Conservation (phyloP, 129 eudicot genomes). For the Ambrosia trifida region DNA sequence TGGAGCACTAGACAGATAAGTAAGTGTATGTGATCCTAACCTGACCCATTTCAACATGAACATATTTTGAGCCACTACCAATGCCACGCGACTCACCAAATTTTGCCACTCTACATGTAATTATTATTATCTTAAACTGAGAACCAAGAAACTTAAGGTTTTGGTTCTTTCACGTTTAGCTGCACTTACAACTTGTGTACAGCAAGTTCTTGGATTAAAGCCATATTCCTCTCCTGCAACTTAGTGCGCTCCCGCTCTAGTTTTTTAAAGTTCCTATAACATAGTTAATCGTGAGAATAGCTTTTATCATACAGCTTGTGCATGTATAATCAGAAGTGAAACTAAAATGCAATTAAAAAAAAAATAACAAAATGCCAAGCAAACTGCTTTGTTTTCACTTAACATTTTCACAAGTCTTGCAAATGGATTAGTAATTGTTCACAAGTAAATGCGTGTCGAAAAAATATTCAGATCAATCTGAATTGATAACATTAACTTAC, state of each 20-base stretch:
- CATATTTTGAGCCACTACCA: too few species aligned
- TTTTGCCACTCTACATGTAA: too few species aligned
- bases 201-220: constrained; percentile 85
- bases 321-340: too few species aligned
- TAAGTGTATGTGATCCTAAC: not conserved
- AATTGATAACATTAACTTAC: constrained; percentile 20
- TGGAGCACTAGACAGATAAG: not conserved
- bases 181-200: constrained; percentile 62
- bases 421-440: too few species aligned
- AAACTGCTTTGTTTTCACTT: too few species aligned
- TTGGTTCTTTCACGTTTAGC: not conserved
- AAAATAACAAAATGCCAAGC: too few species aligned
- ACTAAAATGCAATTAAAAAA: too few species aligned
- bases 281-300: constrained; percentile 14
- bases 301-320: too few species aligned
- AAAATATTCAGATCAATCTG: not conserved
- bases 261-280: constrained; percentile 67
- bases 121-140: not conserved
- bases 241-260: constrained; percentile 53
- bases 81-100: too few species aligned
- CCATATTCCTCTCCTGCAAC: constrained; percentile 65
- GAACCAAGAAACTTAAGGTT: constrained; percentile 4
- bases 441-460: too few species aligned
- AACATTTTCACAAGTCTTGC: too few species aligned
- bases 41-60: too few species aligned